phyloP scores from a whole-genome alignment of 2,329 filamentous ascomycete genomes.

The Exserohilum rostratum region DNA sequence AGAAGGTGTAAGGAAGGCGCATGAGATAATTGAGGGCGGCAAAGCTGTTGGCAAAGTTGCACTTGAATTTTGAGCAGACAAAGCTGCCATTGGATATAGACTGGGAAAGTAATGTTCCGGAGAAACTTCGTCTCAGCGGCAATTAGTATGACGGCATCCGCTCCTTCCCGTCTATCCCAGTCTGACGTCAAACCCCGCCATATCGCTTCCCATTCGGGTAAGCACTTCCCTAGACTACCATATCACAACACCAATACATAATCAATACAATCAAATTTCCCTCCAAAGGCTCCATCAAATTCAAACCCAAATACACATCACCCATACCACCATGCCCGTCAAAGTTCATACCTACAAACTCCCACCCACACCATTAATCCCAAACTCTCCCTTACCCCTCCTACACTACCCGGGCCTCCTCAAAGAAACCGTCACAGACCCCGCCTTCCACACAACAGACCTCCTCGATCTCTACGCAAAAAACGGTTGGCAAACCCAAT shows the following conservation, averaged over 20 bases:
- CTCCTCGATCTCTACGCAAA: constrained; percentile 54
- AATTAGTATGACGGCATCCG: no score
- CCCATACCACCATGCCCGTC: constrained; percentile 9
- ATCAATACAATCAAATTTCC: no score
- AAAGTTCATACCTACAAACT: constrained; percentile 31
- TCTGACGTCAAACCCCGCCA: constrained; percentile 15
- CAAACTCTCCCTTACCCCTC: constrained; percentile 54
- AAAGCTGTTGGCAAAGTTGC: constrained; percentile 8
- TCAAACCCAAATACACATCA: background rate
- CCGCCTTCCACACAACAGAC: constrained; percentile 32
- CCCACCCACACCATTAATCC: constrained; percentile 44
- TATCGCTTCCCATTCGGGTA: constrained; percentile 6
- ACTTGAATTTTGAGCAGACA: constrained; percentile 1
- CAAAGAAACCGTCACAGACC: constrained; percentile 26
- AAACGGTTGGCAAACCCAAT: constrained; percentile 62
- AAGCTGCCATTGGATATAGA: no score
- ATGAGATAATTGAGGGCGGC: constrained; percentile 7
- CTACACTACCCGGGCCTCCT: constrained; percentile 60
- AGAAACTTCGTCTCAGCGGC: no score
- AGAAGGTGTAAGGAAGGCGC: constrained; percentile 6
- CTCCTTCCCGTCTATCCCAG: background rate
- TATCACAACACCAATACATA: background rate
- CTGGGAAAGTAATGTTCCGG: no score
- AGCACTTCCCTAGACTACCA: constrained; percentile 1
- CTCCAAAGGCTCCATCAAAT: no score